Evolutionary conservation across 78 protist species (phyloP).

Genomic region (Dictyostelium intermedium): DNA sequence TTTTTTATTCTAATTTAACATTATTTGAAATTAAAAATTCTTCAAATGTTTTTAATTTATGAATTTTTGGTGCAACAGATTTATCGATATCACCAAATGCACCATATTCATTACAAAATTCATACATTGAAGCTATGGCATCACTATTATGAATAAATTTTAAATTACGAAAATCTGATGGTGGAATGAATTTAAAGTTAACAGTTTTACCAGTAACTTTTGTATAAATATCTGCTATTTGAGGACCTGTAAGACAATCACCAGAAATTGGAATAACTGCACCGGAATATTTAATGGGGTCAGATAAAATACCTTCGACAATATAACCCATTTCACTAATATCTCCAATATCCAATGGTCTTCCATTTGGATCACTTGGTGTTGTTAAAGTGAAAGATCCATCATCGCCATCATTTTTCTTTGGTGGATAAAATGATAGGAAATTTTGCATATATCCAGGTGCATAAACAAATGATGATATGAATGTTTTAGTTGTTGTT

Average conservation of each 20-base stretch:
- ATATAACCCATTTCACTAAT: not conserved
- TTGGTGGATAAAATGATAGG: not conserved
- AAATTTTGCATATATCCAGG: not conserved
- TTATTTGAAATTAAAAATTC: not conserved
- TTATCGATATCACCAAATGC: not conserved
- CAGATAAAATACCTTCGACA: not conserved
- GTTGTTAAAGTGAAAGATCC: not conserved
- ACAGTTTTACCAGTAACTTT: not conserved
- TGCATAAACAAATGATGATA: not conserved
- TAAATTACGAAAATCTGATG: not conserved
- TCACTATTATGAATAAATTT: not conserved
- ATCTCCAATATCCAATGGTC: slow-evolving; percentile 1
- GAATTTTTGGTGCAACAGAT: not conserved
- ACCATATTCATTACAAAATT: not conserved
- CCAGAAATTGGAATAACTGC: not conserved
- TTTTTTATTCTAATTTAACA: not conserved
- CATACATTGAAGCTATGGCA: not conserved
- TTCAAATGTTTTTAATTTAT: slow-evolving; percentile 7
- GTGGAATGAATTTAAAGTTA: not conserved
- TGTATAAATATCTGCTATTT: not conserved
- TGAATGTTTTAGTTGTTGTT: no score
- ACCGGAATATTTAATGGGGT: slow-evolving; percentile 4
- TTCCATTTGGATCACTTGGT: not conserved
- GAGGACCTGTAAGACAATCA: not conserved
- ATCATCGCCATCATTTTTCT: not conserved